Evolutionary conservation across 306 rosid genomes (phyloP).

Genomic region (Quercus alba): DNA sequence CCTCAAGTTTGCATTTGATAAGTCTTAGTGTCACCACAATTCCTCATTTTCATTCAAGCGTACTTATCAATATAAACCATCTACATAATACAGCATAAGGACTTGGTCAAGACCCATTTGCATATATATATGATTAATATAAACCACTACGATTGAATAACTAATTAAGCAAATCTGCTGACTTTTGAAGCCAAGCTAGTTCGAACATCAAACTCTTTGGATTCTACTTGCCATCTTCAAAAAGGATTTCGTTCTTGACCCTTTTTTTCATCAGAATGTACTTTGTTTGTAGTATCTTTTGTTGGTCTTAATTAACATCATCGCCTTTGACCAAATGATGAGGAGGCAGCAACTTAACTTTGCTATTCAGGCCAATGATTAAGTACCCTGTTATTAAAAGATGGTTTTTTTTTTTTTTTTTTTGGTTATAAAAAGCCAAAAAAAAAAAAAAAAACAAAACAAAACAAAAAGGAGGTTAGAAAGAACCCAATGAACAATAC

Average conservation of each 20-base stretch:
- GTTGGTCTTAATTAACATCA: not conserved
- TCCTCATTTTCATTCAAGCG: not conserved
- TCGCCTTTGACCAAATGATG: conserved; percentile 16
- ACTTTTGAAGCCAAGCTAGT: not conserved
- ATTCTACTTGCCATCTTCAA: conserved; percentile 20
- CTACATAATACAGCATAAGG: conserved; percentile 9
- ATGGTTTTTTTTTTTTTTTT: too few relatives aligned
- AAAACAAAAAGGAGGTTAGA: not conserved
- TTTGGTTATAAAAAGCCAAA: too few relatives aligned
- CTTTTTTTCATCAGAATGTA: not conserved
- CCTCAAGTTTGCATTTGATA: not conserved
- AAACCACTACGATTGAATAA: not conserved
- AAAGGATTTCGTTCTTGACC: not conserved
- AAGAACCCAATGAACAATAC: not conserved
- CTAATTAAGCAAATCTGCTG: not conserved
- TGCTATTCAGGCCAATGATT: not conserved
- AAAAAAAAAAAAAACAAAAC: not conserved
- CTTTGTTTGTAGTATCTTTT: not conserved
- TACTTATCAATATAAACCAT: too few relatives aligned
- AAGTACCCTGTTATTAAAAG: not conserved
- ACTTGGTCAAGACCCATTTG: not conserved
- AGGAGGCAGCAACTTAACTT: not conserved
- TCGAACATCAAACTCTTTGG: not conserved
- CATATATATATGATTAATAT: not conserved
- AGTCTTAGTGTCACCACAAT: not conserved